Percentiles rank a stretch among this genome's conserved stretches.
Evolutionary conservation across 495 filamentous ascomycete genomes (phyloP).

Genomic region (Amniculicola lignicola): DNA sequence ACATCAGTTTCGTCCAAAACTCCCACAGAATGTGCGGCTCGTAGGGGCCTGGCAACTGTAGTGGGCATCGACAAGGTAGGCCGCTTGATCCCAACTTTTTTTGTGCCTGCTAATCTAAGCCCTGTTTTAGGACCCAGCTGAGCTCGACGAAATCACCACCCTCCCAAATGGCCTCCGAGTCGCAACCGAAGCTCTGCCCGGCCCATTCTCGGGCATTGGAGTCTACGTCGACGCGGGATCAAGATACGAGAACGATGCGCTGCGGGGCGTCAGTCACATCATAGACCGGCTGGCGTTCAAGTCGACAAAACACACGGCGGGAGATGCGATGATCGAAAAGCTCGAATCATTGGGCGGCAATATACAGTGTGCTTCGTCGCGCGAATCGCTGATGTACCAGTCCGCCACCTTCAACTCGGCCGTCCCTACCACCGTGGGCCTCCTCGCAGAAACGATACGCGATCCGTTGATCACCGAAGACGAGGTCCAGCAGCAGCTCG

Average conservation of each 20-base stretch:
- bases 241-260: constrained; percentile 80
- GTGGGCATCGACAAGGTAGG: constrained; percentile 34
- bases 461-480: constrained; percentile 86
- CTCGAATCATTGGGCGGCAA: constrained; percentile 88
- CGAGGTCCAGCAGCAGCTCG: constrained; percentile 80
- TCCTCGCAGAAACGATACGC: constrained; percentile 92
- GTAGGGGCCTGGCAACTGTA: constrained; percentile 26
- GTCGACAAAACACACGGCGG: constrained; percentile 69
- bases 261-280: constrained; percentile 92
- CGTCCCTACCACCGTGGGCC: constrained; percentile 73
- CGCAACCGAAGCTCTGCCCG: constrained; percentile 91
- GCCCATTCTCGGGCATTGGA: constrained; percentile 91
- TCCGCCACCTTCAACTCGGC: constrained; percentile 95
- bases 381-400: constrained; percentile 98
- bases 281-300: constrained; percentile 96
- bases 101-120: background rate
- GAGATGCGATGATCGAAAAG: constrained; percentile 81
- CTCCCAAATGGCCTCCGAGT: constrained; percentile 93
- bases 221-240: constrained; percentile 97
- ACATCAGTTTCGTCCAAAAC: constrained; percentile 1
- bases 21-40: constrained; percentile 3
- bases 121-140: constrained; percentile 69
- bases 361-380: constrained; percentile 91
- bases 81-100: background rate
- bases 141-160: constrained; percentile 83